These are phyloP conservation scores for Schoenoplectus tabernaemontani DNA, from an alignment of 202 grass and related monocot species.

Conservation along the genomic window DNA sequence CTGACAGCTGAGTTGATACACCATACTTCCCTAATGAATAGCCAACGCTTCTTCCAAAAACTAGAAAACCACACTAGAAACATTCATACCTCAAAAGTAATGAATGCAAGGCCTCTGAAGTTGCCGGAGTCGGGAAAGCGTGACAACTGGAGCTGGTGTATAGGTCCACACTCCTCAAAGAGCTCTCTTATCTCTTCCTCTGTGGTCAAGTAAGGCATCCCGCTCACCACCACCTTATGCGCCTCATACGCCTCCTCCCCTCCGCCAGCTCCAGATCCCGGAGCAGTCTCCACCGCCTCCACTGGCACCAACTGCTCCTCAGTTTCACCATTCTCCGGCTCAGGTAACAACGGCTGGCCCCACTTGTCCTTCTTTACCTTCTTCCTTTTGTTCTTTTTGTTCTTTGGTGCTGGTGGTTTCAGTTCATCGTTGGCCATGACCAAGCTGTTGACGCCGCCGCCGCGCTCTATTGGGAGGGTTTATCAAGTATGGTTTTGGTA, in stretches of 20 bases:
- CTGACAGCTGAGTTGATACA: too few species aligned
- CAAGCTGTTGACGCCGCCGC: background rate
- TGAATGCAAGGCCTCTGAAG: constrained; percentile 72
- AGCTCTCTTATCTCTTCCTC: constrained; percentile 58
- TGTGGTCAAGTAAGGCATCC: constrained; percentile 67
- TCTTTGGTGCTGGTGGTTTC: constrained; percentile 14
- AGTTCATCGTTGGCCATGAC: constrained; percentile 40
- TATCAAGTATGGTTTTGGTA: background rate
- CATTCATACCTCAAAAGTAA: constrained; percentile 54
- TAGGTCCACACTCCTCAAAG: constrained; percentile 50
- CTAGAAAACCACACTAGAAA: background rate
- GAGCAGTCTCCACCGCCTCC: background rate
- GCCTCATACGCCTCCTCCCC: constrained; percentile 34
- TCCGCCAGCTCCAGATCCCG: background rate
- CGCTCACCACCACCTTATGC: constrained; percentile 75
- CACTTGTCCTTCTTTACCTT: constrained; percentile 82
- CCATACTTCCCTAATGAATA: background rate
- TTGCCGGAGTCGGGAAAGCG: constrained; percentile 77
- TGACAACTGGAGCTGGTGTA: constrained; percentile 65
- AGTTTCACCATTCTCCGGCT: constrained; percentile 13
- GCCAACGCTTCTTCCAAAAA: background rate
- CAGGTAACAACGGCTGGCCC: constrained; percentile 49
- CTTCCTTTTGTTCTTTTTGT: constrained; percentile 43
- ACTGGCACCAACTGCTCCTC: constrained; percentile 17
- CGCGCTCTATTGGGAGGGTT: background rate